Evolutionary conservation across 192 early-diverging fungal species (phyloP), one percentile per base, ranked within the genome.

Genomic region (Podila epicladia): DNA sequence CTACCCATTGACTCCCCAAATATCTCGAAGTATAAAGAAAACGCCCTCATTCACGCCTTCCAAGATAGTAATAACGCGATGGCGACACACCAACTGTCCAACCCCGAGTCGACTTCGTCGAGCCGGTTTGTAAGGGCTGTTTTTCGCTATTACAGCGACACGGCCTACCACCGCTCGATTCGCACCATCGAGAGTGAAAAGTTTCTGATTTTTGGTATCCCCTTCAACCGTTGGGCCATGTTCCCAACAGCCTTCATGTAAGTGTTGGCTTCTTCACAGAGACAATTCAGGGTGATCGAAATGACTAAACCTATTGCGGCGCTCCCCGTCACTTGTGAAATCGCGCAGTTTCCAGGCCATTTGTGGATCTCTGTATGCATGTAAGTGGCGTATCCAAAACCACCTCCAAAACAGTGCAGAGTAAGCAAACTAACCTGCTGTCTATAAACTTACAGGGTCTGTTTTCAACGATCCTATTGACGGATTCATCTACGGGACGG

Each of bases 321-420:
- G n/a, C 53, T 26, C 35, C 31, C 35, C 24, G 17, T 51, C 22
- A 24, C 33, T n/a, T 41, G 37, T 64, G 3, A 8, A 45, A 17
- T 3, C 41, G 41, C 19, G 31, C 85, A 91, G 86, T 82, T 91
- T 82, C 85, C 75, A 79, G 31, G 75, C 69, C 64, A 79, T 87
- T 82, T 89, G 86, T 60, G 91, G 91, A 57, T 90, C 91, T 3
- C 83, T 92, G 11, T 92, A 92, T 49, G 87, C 91, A 0, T 92
- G 89, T 79, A 68, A 68, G 76, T 72, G 20, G 6, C 0, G 4
- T 24, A 53, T 51, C 8, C 41, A 45, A 45, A 45, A 45, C 41
- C 13, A 19, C 24, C 24, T 31, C 9, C 4, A n/a, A 31, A 35
- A 1, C 22, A 17, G 71, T 55, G 58, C 62, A 72, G 71, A 72